A percentile compares a stretch with the other conserved stretches of the same genome.
Evolutionary conservation across 140 eudicot genomes (phyloP).

Genomic region (Flaveria floridana): DNA sequence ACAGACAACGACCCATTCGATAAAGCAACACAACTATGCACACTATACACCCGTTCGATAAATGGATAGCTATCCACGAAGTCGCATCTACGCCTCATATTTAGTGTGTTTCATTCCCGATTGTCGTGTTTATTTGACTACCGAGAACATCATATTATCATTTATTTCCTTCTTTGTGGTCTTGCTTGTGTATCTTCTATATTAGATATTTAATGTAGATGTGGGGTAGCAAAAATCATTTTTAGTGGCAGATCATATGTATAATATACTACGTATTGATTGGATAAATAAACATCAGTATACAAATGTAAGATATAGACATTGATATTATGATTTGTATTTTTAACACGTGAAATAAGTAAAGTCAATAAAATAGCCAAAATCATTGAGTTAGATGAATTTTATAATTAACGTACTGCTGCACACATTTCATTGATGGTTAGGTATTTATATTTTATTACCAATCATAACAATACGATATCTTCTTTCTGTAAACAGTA

Average conservation of each 20-base stretch:
- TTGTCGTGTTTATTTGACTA: neutral
- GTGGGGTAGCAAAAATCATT: neutral
- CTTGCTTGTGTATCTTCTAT: neutral
- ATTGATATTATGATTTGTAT: too few relatives aligned
- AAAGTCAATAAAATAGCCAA: too few relatives aligned
- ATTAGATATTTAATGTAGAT: neutral
- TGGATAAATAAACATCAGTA: neutral
- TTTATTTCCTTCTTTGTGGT: neutral
- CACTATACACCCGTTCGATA: neutral
- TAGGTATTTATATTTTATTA: too few relatives aligned
- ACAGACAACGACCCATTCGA: neutral
- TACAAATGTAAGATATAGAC: too few relatives aligned
- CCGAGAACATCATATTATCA: neutral
- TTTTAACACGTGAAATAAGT: too few relatives aligned
- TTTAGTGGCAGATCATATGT: neutral
- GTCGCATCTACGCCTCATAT: conserved; percentile 8
- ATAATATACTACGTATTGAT: neutral
- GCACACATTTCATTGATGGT: too few relatives aligned
- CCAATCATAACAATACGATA: too few relatives aligned
- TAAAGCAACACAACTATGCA: neutral
- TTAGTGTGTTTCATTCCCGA: neutral
- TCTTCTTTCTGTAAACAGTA: too few relatives aligned
- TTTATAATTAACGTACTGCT: too few relatives aligned
- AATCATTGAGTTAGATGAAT: too few relatives aligned
- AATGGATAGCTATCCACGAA: too few relatives aligned